A percentile compares a stretch with the other conserved stretches of the same genome.
Conservation (phyloP, 1,139 yeast species). For the Magnusiomyces paraingens region DNA sequence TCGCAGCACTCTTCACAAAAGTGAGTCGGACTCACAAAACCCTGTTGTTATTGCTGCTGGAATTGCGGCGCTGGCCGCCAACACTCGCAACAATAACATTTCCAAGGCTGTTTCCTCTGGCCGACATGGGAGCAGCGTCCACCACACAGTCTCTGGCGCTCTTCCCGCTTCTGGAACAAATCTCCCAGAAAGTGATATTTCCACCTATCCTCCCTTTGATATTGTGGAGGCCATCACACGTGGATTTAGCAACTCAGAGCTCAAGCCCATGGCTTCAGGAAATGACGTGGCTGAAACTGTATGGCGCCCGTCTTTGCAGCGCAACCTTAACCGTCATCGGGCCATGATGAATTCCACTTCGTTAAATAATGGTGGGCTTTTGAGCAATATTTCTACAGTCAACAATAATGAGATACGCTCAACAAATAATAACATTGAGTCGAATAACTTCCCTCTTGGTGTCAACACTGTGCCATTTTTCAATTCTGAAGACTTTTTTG, state of each 20-base stretch:
- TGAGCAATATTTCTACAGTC: background rate
- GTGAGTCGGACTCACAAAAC: background rate
- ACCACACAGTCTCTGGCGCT: background rate
- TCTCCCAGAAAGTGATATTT: background rate
- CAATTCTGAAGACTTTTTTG: constrained; percentile 2
- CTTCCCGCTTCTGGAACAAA: background rate
- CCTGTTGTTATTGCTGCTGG: background rate
- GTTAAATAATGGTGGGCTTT: background rate
- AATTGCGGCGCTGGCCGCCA: background rate
- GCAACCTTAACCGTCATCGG: background rate
- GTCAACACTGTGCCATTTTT: constrained; percentile 1
- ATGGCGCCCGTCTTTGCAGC: constrained; percentile 1
- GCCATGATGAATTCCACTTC: background rate
- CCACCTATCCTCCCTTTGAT: background rate
- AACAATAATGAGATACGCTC: background rate
- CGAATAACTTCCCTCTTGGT: background rate
- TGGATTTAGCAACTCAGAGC: background rate
- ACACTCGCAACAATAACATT: background rate
- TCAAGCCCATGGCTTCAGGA: constrained; percentile 1
- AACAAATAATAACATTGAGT: background rate
- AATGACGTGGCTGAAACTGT: constrained; percentile 1
- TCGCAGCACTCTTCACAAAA: background rate
- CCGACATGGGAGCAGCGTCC: background rate
- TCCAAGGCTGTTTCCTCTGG: too few relatives aligned
- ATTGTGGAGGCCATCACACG: background rate